phyloP scores from a whole-genome alignment of 176 grass and related monocot genomes.

The Ensete glaucum region DNA sequence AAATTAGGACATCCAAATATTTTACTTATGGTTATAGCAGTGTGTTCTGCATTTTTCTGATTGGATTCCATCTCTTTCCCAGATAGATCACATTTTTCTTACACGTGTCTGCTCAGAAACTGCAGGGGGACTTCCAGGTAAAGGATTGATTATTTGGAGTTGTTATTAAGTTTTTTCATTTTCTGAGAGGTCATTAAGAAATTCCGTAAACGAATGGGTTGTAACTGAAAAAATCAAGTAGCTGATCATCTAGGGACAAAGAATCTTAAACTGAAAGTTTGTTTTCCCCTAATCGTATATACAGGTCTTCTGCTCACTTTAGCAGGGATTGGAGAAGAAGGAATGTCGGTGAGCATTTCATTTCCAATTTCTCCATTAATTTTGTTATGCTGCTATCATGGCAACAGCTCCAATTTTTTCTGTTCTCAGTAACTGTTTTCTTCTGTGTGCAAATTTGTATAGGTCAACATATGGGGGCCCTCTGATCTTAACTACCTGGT shows the following conservation, averaged over 20 bases:
- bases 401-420: not conserved
- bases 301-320: constrained; percentile 83
- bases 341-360: constrained; percentile 69
- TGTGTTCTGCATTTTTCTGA: not conserved
- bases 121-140: constrained; percentile 96
- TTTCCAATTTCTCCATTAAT: constrained; percentile 8
- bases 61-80: constrained; percentile 19
- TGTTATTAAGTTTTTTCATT: not conserved
- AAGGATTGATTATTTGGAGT: not conserved
- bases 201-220: not conserved
- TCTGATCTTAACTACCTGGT: constrained; percentile 83
- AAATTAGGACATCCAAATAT: not conserved
- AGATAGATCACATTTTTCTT: constrained; percentile 95
- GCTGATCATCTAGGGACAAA: not conserved
- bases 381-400: not conserved
- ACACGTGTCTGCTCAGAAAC: constrained; percentile 98
- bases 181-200: not conserved
- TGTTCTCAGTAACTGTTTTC: not conserved
- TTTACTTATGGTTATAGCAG: not conserved
- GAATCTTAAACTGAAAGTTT: not conserved
- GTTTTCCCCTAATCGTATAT: constrained; percentile 2
- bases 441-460: constrained; percentile 22
- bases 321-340: constrained; percentile 84
- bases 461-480: constrained; percentile 97
- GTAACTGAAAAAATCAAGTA: not conserved